Conservation (phyloP, 2,329 filamentous ascomycete species). For the Aspergillus tamarii region DNA sequence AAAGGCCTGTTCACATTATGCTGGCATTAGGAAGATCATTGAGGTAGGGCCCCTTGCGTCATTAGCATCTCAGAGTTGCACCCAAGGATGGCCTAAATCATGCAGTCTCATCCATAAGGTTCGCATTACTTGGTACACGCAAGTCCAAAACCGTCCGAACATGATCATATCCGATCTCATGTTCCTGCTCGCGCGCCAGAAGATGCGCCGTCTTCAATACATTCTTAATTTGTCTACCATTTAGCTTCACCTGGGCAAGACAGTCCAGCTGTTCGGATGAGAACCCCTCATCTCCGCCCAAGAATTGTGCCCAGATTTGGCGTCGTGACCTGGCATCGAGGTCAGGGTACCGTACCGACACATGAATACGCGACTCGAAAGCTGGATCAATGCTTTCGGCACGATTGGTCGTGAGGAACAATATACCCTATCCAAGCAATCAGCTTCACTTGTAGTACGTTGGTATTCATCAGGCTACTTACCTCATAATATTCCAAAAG, state of each 20-base stretch:
- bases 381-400: conserved; percentile 49
- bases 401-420: conserved; percentile 52
- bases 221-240: conserved; percentile 51
- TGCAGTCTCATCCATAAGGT: background rate
- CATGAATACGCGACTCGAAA: conserved; percentile 52
- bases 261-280: conserved; percentile 27
- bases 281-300: conserved; percentile 27
- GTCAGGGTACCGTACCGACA: conserved; percentile 43
- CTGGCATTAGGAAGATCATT: background rate
- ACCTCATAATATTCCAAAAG: conserved; percentile 35
- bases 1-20: background rate
- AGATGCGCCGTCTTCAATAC: conserved; percentile 47
- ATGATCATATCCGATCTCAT: conserved; percentile 24
- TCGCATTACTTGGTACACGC: background rate
- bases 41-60: background rate
- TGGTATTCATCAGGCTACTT: background rate
- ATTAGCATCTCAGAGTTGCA: background rate
- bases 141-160: conserved; percentile 25
- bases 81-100: background rate
- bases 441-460: background rate
- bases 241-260: conserved; percentile 28
- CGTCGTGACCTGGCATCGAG: conserved; percentile 40
- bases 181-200: conserved; percentile 34
- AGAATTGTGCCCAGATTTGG: conserved; percentile 51
- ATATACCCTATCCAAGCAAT: conserved; percentile 41